These are phyloP conservation scores for Clarireedia hainanense DNA, from an alignment of 2,329 filamentous ascomycete genomes.

Conservation along the genomic window DNA sequence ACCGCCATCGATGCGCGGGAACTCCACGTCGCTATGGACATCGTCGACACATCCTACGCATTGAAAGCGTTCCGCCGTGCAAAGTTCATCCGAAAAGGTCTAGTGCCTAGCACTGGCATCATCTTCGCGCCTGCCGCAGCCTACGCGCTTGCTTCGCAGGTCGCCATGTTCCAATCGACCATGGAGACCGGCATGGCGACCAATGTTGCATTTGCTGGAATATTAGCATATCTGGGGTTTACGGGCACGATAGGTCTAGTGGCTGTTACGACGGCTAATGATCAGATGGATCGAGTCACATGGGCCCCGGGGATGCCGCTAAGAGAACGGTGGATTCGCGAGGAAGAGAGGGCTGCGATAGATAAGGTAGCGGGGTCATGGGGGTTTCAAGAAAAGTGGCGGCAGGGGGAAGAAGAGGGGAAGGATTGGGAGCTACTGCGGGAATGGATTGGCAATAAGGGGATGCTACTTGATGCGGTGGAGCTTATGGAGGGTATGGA, in stretches of 20 bases:
- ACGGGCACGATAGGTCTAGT: constrained; percentile 77
- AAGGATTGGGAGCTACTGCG: constrained; percentile 80
- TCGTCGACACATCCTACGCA: constrained; percentile 63
- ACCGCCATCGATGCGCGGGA: constrained; percentile 74
- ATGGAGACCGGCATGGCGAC: constrained; percentile 72
- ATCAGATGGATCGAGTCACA: constrained; percentile 89
- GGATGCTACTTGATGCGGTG: constrained; percentile 84
- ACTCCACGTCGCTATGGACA: constrained; percentile 67
- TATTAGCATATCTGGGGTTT: constrained; percentile 75
- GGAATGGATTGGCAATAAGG: constrained; percentile 73
- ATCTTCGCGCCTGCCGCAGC: constrained; percentile 56
- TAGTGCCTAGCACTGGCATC: constrained; percentile 50
- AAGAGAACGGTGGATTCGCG: constrained; percentile 74
- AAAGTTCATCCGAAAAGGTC: constrained; percentile 57
- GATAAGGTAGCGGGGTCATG: constrained; percentile 83
- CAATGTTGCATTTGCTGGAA: constrained; percentile 68
- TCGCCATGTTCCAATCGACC: constrained; percentile 60
- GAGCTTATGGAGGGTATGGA: constrained; percentile 93
- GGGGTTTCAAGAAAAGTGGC: constrained; percentile 78
- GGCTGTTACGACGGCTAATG: constrained; percentile 78
- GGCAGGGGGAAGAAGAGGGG: constrained; percentile 83
- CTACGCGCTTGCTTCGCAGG: constrained; percentile 62
- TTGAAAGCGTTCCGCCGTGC: constrained; percentile 57
- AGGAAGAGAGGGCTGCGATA: constrained; percentile 81
- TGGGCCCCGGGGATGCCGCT: constrained; percentile 81